phyloP scores from a whole-genome alignment of 1,284 basidiomycete species.

The Thelephora terrestris region DNA sequence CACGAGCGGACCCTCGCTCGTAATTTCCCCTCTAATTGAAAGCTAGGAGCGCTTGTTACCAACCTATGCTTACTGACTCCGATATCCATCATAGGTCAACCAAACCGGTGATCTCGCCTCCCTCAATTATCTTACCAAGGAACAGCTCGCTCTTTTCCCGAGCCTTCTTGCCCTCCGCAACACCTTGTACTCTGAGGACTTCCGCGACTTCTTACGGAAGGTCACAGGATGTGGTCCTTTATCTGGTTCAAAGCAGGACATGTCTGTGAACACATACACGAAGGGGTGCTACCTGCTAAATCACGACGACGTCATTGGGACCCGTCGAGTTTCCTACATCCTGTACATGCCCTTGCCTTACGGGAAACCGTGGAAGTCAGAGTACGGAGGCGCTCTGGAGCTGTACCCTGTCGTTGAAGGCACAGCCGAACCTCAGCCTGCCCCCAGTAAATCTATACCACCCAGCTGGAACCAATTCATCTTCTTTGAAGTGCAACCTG shows the following conservation, averaged over 20 bases:
- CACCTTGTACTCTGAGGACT: conserved; percentile 83
- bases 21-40: neutral
- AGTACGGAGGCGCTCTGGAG: conserved; percentile 93
- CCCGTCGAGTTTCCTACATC: conserved; percentile 93
- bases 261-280: conserved; percentile 90
- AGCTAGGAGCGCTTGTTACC: no score
- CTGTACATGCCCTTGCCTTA: conserved; percentile 91
- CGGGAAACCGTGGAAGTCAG: conserved; percentile 56
- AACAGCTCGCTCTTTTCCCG: conserved; percentile 72
- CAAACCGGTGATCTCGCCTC: conserved; percentile 97
- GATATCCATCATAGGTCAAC: conserved; percentile 58
- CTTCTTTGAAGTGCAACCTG: conserved; percentile 88
- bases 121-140: conserved; percentile 69
- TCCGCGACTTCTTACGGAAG: conserved; percentile 76
- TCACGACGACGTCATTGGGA: conserved; percentile 97
- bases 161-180: conserved; percentile 78
- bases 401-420: conserved; percentile 73
- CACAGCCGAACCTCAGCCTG: conserved; percentile 48
- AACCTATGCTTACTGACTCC: no score
- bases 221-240: conserved; percentile 94
- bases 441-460: conserved; percentile 55
- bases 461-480: conserved; percentile 96
- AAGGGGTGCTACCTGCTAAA: conserved; percentile 90
- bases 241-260: conserved; percentile 90
- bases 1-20: neutral